These are phyloP conservation scores for Trichosporon asahii DNA, from an alignment of 1,284 basidiomycete species.

Conservation along the genomic window DNA sequence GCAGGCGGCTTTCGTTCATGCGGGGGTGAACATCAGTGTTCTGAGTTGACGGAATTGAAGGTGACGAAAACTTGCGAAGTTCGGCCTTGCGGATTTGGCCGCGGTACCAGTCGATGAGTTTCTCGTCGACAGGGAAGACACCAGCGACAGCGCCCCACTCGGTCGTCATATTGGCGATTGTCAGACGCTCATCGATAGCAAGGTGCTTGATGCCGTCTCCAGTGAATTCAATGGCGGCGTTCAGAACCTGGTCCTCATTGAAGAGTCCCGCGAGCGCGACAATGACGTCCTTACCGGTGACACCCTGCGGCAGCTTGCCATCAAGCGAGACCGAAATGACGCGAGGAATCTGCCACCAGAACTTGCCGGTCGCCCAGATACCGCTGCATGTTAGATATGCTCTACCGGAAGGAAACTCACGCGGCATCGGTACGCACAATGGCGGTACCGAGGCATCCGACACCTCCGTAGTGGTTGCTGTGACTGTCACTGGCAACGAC, in stretches of 20 bases:
- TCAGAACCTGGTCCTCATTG: slow-evolving; percentile 95
- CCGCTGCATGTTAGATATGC: slow-evolving; percentile 53
- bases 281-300: slow-evolving; percentile 98
- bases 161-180: slow-evolving; percentile 98
- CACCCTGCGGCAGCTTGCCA: slow-evolving; percentile 77
- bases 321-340: slow-evolving; percentile 92
- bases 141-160: slow-evolving; percentile 98
- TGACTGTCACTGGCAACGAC: slow-evolving; percentile 96
- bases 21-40: slow-evolving; percentile 67
- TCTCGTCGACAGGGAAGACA: slow-evolving; percentile 88
- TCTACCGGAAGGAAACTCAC: slow-evolving; percentile 31
- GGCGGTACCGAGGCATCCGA: slow-evolving; percentile 94
- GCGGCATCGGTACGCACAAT: slow-evolving; percentile 73
- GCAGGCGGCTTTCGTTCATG: slow-evolving; percentile 71
- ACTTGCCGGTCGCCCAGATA: slow-evolving; percentile 97
- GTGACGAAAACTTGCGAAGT: slow-evolving; percentile 64
- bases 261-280: slow-evolving; percentile 95
- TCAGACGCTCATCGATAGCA: slow-evolving; percentile 85
- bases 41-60: slow-evolving; percentile 43
- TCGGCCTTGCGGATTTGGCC: slow-evolving; percentile 71
- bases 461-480: slow-evolving; percentile 93
- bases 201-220: slow-evolving; percentile 84
- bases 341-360: slow-evolving; percentile 99
- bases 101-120: slow-evolving; percentile 84
- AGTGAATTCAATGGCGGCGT: slow-evolving; percentile 96